Conservation (phyloP, 768 basidiomycete species). For the Hypsizygus marmoreus region DNA sequence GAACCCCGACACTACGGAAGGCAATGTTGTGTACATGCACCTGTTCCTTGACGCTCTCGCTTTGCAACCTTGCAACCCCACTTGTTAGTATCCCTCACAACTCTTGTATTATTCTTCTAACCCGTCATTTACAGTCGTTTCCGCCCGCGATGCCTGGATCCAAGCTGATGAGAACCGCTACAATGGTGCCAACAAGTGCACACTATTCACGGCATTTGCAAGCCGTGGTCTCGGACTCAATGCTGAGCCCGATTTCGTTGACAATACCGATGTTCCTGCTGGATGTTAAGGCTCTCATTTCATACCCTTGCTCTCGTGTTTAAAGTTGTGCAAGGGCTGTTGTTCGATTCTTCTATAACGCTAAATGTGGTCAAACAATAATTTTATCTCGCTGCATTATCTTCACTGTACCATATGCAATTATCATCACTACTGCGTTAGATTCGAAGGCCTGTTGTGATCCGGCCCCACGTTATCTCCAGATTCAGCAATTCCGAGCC, state of each 20-base stretch:
- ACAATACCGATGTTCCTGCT: constrained; percentile 26
- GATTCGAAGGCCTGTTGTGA: too few species aligned
- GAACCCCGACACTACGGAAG: constrained; percentile 37
- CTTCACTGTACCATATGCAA: too few species aligned
- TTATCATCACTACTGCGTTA: too few species aligned
- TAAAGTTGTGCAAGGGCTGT: too few species aligned
- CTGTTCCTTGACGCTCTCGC: constrained; percentile 50
- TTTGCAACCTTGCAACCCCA: constrained; percentile 49
- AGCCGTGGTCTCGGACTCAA: constrained; percentile 47
- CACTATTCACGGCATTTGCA: constrained; percentile 45
- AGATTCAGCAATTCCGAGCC: too few species aligned
- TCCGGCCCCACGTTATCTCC: too few species aligned
- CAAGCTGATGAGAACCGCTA: constrained; percentile 50
- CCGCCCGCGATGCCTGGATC: constrained; percentile 49
- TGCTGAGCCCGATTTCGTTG: constrained; percentile 21
- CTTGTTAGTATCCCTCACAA: constrained; percentile 37
- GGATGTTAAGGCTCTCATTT: too few species aligned
- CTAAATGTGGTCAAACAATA: too few species aligned
- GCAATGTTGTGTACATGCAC: constrained; percentile 50
- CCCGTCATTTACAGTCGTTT: constrained; percentile 28
- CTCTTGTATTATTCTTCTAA: not conserved
- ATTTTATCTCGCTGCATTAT: too few species aligned
- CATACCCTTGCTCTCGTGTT: too few species aligned
- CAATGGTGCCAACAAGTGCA: constrained; percentile 42
- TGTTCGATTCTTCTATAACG: too few species aligned